Base-by-base conservation (phyloP, 1,284 basidiomycete species). In the Earliella scabrosa region DNA sequence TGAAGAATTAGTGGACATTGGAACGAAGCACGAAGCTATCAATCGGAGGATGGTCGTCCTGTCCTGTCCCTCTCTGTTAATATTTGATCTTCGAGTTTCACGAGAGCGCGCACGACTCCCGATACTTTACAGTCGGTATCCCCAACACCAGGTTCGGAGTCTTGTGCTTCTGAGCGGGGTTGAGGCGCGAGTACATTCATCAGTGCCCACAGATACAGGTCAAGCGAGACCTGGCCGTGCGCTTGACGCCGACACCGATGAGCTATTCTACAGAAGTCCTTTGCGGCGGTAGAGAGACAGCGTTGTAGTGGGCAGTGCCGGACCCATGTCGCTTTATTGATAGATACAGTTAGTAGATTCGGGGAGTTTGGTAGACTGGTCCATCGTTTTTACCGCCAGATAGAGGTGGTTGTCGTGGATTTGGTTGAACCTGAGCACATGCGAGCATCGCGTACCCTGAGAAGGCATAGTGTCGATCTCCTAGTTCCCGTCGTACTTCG, bases 301-400 rank as follows among this genome's bases (percentile, higher is more conserved):
- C 29, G 29, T 13, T 31, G 29, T 31, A 6, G 6, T 31, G 29
- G 13, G 13, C 29, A 13, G 13, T 46, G 75, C 72, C 16, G 83
- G 76, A 68, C 95, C 97, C 14, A 96, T 94, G 70, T 90, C 85
- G 68, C 84, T 90, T 85, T 93, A 67, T n/a, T 4, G n/a, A 32
- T 20, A n/a, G n/a, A n/a, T n/a, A 24, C 93, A 66, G n/a, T 3
- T 8, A 32, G 23, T 9, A 36, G 13, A n/a, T n/a, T n/a, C n/a
- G 7, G 29, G 31, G 5, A 24, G 38, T 21, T 10, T 23, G 11
- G 46, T 40, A 24, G 4, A 24, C 75, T 54, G n/a, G 20, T 5
- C 4, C 11, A 9, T 8, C 23, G 32, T 1, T 27, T 35, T 38
- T 67, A 92, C 88, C 79, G 92, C 86, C 46, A 95, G 78, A 67